Base-by-base conservation (phyloP, 352 stramenopile species). In the Phytophthora idaei region DNA sequence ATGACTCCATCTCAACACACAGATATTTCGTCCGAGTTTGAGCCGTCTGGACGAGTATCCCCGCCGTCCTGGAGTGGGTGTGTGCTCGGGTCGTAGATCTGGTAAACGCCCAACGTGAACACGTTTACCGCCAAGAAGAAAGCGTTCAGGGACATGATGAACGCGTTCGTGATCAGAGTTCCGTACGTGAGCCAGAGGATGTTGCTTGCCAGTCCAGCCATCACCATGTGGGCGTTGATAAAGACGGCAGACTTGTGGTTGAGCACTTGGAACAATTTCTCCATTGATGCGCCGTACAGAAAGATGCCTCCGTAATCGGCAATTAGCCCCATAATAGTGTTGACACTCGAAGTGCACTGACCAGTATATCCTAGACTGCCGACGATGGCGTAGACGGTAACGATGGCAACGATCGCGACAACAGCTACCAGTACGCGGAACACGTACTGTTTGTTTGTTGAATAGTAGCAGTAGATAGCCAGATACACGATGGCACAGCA, bases 161-260 rank as follows among this genome's bases (percentile, higher is more conserved):
- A 60, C 45, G 45, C 62, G 56, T 74, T 71, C 25, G 32, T 56
- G 51, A 61, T 64, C 14, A 75, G 52, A 10, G 69, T 34, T 11
- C 76, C 77, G 49, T 79, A 79, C 42, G 72, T 71, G 53, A 85
- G 66, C 79, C 79, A 88, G 21, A 85, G 55, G 12, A 70, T 58
- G 49, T 72, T 81, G 60, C 74, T 83, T 34, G 71, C 32, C 17
- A 83, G 39, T 9, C 74, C 74, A 17, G 65, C 73, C 15, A 81
- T 31, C 50, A 85, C 75, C 73, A 87, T 82, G 29, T 63, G 62
- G 15, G 81, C 64, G 32, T 80, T 78, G 50, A 87, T 73, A 31
- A 73, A 57, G 41, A 68, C 63, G 0, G 78, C 64, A 15, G 69
- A 71, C 56, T 80, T 80, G 36, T 69, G 73, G 11, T 67, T 60